Evolutionary conservation across 192 early-diverging fungal species (phyloP), one percentile per base, ranked within the genome.

Genomic region (Mortierella hygrophila): DNA sequence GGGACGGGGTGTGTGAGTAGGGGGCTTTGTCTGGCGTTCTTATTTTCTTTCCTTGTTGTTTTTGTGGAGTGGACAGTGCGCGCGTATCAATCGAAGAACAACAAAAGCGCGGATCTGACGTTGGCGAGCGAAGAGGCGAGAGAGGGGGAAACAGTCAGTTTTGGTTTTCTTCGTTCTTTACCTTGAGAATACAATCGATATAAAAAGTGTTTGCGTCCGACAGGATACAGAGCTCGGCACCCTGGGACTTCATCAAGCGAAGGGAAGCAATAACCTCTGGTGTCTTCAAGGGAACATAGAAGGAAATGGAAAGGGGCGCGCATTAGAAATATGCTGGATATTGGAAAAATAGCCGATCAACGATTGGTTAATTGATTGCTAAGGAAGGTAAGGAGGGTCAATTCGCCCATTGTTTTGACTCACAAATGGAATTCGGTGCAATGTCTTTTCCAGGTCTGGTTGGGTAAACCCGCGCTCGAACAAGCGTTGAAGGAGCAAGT

Each of bases 201-300:
- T 89, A 91, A 32, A 93, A 71, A 21, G 90, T 89, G 75, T 94
- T 94, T 26, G 93, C 89, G 78, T 94, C 94, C 1, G 94, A 94
- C 40, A 93, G 54, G 54, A 94, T 92, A 42, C 90, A 78, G 2
- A 93, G 82, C 10, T 92, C 90, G 4, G 89, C 80, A 4, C 92
- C 89, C 38, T 84, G 77, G 15, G 70, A 35, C n/a, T 91, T 89
- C 46, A 93, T 88, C 29, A 81, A 41, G 60, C 74, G 72, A 26
- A 94, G 65, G 0, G 90, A 83, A 49, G 85, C 89, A 49, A 89
- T 89, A 82, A 91, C 92, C 18, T 88, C 87, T 13, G 83, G 78
- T 5, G 79, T 63, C 92, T 93, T 78, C 47, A 63, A 69, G 1
- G 1, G n/a, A 38, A 23, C 47, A 54, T 37, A 46, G 20, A 63